Conservation (phyloP, 345 rosid genomes). For the Populus simonii region DNA sequence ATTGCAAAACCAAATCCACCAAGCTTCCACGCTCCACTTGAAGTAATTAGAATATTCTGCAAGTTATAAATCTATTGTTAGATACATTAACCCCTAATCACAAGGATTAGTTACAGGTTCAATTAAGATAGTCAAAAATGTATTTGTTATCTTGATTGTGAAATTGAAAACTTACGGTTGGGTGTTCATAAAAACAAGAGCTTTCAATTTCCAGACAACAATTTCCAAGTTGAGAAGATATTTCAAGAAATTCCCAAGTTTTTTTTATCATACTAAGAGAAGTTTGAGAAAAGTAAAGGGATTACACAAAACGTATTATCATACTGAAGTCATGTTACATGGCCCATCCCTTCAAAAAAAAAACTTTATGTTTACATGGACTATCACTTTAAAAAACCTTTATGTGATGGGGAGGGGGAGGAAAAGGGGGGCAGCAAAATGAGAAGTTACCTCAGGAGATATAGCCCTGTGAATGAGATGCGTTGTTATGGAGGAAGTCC, state of each 20-base stretch:
- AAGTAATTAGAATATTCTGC: constrained; percentile 87
- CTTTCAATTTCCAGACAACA: background rate
- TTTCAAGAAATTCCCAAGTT: background rate
- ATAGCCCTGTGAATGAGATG: constrained; percentile 85
- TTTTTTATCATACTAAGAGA: background rate
- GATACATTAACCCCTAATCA: background rate
- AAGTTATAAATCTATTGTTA: constrained; percentile 12
- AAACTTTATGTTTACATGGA: background rate
- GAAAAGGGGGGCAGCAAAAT: background rate
- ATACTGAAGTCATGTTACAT: background rate
- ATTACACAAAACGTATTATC: background rate
- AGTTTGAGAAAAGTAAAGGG: background rate
- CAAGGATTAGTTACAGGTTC: background rate
- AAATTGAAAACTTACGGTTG: background rate
- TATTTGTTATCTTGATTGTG: background rate
- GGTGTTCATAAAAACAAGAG: background rate
- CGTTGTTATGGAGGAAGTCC: constrained; percentile 86
- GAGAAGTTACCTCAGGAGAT: constrained; percentile 73
- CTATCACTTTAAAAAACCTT: too few species aligned
- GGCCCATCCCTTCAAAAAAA: background rate
- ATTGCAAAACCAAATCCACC: constrained; percentile 93
- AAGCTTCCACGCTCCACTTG: constrained; percentile 96
- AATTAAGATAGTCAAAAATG: background rate
- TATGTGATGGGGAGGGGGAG: too few species aligned
- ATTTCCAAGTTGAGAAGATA: background rate